phyloP scores from a whole-genome alignment of 345 rosid species.

The Chamaenerion angustifolium region DNA sequence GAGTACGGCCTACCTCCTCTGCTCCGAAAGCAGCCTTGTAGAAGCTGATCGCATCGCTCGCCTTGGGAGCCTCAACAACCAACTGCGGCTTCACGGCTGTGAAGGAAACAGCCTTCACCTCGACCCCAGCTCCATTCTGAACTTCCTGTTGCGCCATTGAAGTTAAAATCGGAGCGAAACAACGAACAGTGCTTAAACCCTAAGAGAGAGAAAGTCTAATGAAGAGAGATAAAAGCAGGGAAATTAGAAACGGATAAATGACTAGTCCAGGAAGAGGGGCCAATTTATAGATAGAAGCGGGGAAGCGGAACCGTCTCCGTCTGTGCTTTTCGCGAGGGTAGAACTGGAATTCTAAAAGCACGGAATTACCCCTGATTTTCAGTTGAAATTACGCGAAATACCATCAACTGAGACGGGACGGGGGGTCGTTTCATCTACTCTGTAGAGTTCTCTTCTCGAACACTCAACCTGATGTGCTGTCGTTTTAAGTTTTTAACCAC shows the following conservation, averaged over 20 bases:
- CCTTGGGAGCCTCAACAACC: conserved; percentile 70
- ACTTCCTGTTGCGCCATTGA: conserved; percentile 44
- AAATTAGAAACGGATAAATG: conserved; percentile 4
- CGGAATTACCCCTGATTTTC: conserved; percentile 10
- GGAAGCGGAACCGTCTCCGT: conserved; percentile 54
- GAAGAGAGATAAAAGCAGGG: neutral
- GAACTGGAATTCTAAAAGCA: conserved; percentile 1
- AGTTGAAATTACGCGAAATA: conserved; percentile 15
- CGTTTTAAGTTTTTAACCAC: neutral
- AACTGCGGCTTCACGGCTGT: conserved; percentile 54
- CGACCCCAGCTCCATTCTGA: conserved; percentile 38
- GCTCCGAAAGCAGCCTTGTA: conserved; percentile 79
- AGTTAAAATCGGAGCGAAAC: neutral
- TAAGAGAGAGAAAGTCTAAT: conserved; percentile 14
- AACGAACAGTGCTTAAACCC: conserved; percentile 11
- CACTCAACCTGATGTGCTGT: neutral
- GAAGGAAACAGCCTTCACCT: conserved; percentile 30
- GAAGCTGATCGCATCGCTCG: conserved; percentile 61
- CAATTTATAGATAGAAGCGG: conserved; percentile 34
- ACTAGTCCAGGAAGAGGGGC: neutral
- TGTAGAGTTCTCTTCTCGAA: neutral
- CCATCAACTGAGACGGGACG: conserved; percentile 9
- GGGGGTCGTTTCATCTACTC: too few relatives aligned
- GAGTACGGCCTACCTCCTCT: conserved; percentile 40
- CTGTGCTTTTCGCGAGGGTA: conserved; percentile 18